Conservation (phyloP, 805 yeast genomes). For the Saccharomycopsis sp. region DNA sequence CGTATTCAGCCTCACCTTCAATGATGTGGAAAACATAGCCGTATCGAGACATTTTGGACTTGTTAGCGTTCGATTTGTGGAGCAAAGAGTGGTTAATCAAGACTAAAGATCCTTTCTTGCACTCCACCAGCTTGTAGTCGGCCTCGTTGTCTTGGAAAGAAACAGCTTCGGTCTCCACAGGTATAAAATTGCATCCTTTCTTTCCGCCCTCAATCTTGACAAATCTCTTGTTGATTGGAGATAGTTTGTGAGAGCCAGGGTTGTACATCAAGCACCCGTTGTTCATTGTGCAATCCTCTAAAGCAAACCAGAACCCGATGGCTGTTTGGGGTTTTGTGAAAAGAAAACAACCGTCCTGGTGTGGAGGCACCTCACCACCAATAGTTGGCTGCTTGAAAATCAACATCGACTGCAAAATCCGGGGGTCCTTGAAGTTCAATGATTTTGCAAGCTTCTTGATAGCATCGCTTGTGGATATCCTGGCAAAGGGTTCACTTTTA, state of each 20-base stretch:
- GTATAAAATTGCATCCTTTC: slow-evolving; percentile 43
- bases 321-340: slow-evolving; percentile 67
- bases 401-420: slow-evolving; percentile 72
- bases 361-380: slow-evolving; percentile 70
- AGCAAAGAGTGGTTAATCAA: slow-evolving; percentile 65
- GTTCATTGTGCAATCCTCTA: slow-evolving; percentile 59
- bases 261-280: slow-evolving; percentile 67
- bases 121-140: slow-evolving; percentile 46
- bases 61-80: slow-evolving; percentile 62
- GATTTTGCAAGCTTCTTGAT: slow-evolving; percentile 45
- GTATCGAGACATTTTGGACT: slow-evolving; percentile 49
- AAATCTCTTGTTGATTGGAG: slow-evolving; percentile 54
- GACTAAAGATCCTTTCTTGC: slow-evolving; percentile 67
- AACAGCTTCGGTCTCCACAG: slow-evolving; percentile 19
- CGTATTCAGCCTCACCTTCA: slow-evolving; percentile 59
- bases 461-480: slow-evolving; percentile 44
- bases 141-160: slow-evolving; percentile 29
- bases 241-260: slow-evolving; percentile 63
- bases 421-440: slow-evolving; percentile 53
- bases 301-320: slow-evolving; percentile 75
- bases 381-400: slow-evolving; percentile 73
- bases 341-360: slow-evolving; percentile 68
- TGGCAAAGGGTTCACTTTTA: slow-evolving; percentile 41
- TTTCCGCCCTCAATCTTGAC: slow-evolving; percentile 49
- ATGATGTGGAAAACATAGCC: slow-evolving; percentile 79